phyloP scores from a whole-genome alignment of 2,329 filamentous ascomycete species.

The Paraconiothyrium brasiliense region DNA sequence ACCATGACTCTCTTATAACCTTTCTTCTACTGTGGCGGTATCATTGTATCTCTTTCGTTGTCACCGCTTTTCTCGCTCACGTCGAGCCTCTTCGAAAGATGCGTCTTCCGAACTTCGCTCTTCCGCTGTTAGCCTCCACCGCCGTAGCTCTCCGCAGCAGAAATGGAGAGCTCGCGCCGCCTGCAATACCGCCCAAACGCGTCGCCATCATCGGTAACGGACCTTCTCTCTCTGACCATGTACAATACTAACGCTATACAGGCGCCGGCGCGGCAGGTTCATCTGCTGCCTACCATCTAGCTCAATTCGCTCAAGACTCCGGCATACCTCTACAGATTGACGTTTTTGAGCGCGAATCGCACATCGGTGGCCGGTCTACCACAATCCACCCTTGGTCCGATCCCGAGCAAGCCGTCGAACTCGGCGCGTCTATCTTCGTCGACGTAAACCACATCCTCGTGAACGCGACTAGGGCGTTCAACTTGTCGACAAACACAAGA shows the following conservation, averaged over 20 bases:
- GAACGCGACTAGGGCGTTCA: conserved; percentile 75
- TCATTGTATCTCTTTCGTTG: neutral
- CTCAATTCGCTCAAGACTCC: conserved; percentile 71
- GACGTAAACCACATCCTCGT: conserved; percentile 82
- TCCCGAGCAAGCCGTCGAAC: conserved; percentile 74
- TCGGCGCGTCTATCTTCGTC: conserved; percentile 94
- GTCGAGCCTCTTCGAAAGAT: conserved; percentile 5
- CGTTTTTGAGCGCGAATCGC: conserved; percentile 81
- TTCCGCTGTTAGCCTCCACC: conserved; percentile 29
- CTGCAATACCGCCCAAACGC: conserved; percentile 33
- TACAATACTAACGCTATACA: conserved; percentile 49
- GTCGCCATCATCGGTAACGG: conserved; percentile 50
- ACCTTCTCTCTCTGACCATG: neutral
- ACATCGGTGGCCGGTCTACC: conserved; percentile 85
- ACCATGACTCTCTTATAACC: neutral
- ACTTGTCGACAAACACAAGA: conserved; percentile 62
- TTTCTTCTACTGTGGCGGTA: neutral
- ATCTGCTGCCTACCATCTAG: conserved; percentile 84
- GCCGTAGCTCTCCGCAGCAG: conserved; percentile 28
- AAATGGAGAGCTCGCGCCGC: conserved; percentile 18
- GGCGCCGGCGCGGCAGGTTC: conserved; percentile 90
- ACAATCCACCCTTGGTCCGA: conserved; percentile 82
- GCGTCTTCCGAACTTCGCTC: conserved; percentile 14
- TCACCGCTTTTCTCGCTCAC: neutral
- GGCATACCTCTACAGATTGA: conserved; percentile 79